Evolutionary conservation across 306 rosid species (phyloP).

Genomic region (Cucurbita ficifolia): DNA sequence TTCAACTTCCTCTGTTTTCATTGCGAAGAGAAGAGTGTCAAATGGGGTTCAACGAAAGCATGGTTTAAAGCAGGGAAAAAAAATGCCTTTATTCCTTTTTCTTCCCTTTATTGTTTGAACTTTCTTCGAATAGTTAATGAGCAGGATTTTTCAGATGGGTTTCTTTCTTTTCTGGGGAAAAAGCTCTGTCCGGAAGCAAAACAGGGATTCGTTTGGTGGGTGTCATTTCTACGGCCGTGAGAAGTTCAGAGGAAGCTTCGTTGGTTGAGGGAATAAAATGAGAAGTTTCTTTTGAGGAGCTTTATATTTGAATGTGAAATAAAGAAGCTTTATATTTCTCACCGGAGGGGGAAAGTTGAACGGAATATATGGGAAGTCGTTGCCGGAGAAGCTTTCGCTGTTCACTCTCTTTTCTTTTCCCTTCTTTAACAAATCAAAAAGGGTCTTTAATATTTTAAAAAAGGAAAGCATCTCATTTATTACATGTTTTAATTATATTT

Average conservation of each 20-base stretch:
- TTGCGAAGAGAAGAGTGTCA: background rate
- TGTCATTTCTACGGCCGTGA: too few relatives aligned
- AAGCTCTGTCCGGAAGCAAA: too few relatives aligned
- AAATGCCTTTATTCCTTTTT: background rate
- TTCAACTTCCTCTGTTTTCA: background rate
- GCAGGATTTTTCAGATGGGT: background rate
- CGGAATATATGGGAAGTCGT: background rate
- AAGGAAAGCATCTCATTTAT: background rate
- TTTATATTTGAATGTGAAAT: background rate
- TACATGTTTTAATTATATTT: background rate
- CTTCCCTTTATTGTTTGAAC: background rate
- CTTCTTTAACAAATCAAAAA: background rate
- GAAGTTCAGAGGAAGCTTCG: background rate
- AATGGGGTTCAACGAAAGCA: background rate
- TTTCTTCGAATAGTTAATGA: background rate
- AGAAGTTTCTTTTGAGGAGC: background rate
- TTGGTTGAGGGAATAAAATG: background rate
- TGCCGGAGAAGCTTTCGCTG: background rate
- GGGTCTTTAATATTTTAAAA: background rate
- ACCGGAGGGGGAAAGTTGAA: background rate
- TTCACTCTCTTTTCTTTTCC: background rate
- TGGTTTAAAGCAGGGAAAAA: background rate
- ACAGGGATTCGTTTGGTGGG: too few relatives aligned
- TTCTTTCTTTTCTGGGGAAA: too few relatives aligned
- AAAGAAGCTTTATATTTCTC: background rate